A percentile compares a stretch with the other conserved stretches of the same genome.
phyloP scores from a whole-genome alignment of 441 rosid species.

The Erodium trifolium region DNA sequence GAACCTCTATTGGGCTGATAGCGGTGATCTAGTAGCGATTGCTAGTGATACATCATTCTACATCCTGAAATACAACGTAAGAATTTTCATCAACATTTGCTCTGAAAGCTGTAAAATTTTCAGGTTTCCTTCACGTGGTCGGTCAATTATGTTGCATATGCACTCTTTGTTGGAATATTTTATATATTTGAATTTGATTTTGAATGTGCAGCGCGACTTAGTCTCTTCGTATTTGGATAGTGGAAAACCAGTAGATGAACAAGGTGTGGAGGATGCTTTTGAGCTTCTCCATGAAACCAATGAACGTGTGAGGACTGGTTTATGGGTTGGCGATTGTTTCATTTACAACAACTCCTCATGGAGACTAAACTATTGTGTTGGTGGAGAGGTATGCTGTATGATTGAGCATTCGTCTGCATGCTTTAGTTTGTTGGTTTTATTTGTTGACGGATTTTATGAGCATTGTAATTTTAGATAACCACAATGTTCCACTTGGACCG shows the following conservation, averaged over 20 bases:
- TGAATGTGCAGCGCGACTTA: conserved; percentile 59
- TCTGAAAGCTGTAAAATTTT: conserved; percentile 3
- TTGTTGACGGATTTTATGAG: conserved; percentile 12
- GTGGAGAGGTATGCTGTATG: conserved; percentile 72
- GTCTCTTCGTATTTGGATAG: conserved; percentile 78
- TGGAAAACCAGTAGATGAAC: conserved; percentile 81
- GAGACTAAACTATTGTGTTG: conserved; percentile 99
- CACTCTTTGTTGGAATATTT: conserved; percentile 11
- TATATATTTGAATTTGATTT: conserved; percentile 18
- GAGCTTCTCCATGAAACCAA: conserved; percentile 95
- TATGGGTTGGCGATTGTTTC: conserved; percentile 99
- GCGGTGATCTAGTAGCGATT: conserved; percentile 93
- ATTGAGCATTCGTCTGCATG: conserved; percentile 14
- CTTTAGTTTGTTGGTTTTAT: not conserved
- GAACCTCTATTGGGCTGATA: conserved; percentile 98
- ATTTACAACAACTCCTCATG: conserved; percentile 90
- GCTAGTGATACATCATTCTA: conserved; percentile 32
- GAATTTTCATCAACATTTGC: conserved; percentile 15
- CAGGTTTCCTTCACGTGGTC: not conserved
- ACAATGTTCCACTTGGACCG: conserved; percentile 98
- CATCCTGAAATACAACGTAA: conserved; percentile 86
- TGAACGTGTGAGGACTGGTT: conserved; percentile 94
- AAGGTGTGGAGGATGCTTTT: conserved; percentile 98
- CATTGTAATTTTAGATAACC: conserved; percentile 52
- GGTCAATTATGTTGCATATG: no score